Conservation (phyloP, 2,329 filamentous ascomycete genomes). For the Fusarium nodosum region DNA sequence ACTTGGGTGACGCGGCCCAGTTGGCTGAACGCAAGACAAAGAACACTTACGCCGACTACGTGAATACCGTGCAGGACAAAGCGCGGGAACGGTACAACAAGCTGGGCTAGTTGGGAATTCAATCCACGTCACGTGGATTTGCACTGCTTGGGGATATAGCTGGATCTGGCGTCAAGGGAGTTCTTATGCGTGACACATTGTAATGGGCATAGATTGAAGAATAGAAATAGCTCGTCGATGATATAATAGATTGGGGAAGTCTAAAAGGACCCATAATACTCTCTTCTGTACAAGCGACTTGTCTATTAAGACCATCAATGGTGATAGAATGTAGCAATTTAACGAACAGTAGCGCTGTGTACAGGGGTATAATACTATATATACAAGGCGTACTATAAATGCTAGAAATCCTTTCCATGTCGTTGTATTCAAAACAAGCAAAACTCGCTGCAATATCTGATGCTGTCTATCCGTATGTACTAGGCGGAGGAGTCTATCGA, state of each 20-base stretch:
- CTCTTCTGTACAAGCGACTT: background rate
- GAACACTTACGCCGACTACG: slow-evolving; percentile 71
- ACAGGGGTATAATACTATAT: slow-evolving; percentile 35
- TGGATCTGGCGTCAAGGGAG: slow-evolving; percentile 17
- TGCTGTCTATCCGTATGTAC: background rate
- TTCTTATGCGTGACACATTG: background rate
- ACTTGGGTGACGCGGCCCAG: slow-evolving; percentile 75
- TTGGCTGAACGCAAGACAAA: slow-evolving; percentile 73
- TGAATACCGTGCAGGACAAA: slow-evolving; percentile 74
- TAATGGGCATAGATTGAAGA: background rate
- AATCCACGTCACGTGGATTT: background rate
- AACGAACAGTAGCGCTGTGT: background rate
- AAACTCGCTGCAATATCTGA: background rate
- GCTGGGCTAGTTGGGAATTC: slow-evolving; percentile 55
- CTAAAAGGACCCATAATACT: no score
- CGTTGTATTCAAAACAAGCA: background rate
- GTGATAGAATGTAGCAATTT: background rate
- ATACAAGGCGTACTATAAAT: slow-evolving; percentile 7
- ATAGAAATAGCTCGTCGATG: background rate
- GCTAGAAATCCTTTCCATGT: background rate
- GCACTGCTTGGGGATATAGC: slow-evolving; percentile 8
- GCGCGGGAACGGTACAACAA: slow-evolving; percentile 75
- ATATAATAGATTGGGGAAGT: background rate
- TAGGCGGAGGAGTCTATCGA: background rate
- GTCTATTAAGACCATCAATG: background rate